Percentiles rank a stretch among this genome's conserved stretches.
phyloP scores from a whole-genome alignment of 768 basidiomycete genomes.

The Serendipita sp. region DNA sequence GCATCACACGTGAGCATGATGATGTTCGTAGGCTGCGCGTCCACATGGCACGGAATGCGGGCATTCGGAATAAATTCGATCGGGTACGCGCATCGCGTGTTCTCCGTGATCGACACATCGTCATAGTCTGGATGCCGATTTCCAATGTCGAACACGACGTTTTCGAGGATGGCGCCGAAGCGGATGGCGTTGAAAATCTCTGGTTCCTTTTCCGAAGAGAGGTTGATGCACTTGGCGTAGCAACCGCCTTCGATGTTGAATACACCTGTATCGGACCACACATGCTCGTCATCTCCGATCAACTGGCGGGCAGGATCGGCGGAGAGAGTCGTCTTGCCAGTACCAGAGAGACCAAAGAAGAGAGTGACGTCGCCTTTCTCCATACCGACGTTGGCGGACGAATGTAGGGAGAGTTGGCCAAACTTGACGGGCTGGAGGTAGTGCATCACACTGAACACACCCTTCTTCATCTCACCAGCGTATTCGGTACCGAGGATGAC shows the following conservation, averaged over 20 bases:
- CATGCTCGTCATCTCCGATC: constrained; percentile 98
- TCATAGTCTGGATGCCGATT: constrained; percentile 85
- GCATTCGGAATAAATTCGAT: constrained; percentile 97
- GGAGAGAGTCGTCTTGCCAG: constrained; percentile 96
- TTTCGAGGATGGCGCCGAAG: constrained; percentile 95
- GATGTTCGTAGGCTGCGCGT: constrained; percentile 82
- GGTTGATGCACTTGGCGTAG: constrained; percentile 96
- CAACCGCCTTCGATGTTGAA: constrained; percentile 99
- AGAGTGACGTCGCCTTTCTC: constrained; percentile 85
- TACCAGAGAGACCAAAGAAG: constrained; percentile 97
- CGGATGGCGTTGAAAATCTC: constrained; percentile 93
- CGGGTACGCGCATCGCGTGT: constrained; percentile 98
- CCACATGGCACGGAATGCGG: constrained; percentile 64
- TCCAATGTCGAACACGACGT: constrained; percentile 87
- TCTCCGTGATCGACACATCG: constrained; percentile 93
- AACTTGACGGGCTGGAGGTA: constrained; percentile 98
- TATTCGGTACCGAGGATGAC: constrained; percentile 98
- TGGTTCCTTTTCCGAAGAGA: constrained; percentile 93
- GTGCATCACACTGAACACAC: constrained; percentile 99
- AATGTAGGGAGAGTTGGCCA: constrained; percentile 93
- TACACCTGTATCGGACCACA: constrained; percentile 97
- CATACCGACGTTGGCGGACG: constrained; percentile 90
- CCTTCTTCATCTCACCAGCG: constrained; percentile 99
- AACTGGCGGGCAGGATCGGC: constrained; percentile 87
- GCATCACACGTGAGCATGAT: constrained; percentile 98